Evolutionary conservation across 495 filamentous ascomycete genomes (phyloP).

Genomic region (Bathelium albidoporum): DNA sequence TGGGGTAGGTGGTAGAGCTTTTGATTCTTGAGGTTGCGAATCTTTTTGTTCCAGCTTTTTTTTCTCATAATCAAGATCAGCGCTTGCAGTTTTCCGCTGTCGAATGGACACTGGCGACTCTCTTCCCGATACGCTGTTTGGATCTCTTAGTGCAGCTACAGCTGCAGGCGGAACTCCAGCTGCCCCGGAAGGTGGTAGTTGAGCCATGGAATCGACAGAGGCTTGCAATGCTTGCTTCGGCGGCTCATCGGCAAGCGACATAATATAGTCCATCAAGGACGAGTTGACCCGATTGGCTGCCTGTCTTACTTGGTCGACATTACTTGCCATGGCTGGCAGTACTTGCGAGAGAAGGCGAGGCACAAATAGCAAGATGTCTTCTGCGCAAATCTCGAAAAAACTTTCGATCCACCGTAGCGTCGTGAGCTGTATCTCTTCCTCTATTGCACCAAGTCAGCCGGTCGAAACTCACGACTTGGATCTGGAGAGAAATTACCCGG

Average conservation of each 20-base stretch:
- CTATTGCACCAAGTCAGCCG: conserved; percentile 28
- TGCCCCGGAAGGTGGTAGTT: conserved; percentile 24
- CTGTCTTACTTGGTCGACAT: conserved; percentile 75
- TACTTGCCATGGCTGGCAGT: conserved; percentile 87
- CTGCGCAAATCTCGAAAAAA: conserved; percentile 94
- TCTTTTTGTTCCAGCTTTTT: conserved; percentile 4
- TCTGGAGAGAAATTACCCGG: conserved; percentile 43
- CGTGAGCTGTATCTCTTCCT: conserved; percentile 84
- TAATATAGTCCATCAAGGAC: conserved; percentile 82
- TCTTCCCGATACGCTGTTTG: conserved; percentile 18
- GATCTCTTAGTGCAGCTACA: not conserved
- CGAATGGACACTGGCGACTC: conserved; percentile 32
- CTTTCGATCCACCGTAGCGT: conserved; percentile 91
- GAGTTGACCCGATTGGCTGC: conserved; percentile 83
- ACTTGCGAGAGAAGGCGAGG: conserved; percentile 85
- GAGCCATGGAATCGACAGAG: conserved; percentile 10
- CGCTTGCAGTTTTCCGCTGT: not conserved
- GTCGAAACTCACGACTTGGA: not conserved
- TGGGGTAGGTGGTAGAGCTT: conserved; percentile 33
- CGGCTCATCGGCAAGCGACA: conserved; percentile 74
- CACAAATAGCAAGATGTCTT: conserved; percentile 93
- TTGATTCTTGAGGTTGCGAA: conserved; percentile 10
- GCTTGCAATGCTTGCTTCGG: conserved; percentile 30
- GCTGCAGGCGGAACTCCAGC: not conserved
- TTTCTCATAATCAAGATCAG: conserved; percentile 4